Base-by-base conservation (phyloP, 441 rosid species). In the Dalechampia spathulata region DNA sequence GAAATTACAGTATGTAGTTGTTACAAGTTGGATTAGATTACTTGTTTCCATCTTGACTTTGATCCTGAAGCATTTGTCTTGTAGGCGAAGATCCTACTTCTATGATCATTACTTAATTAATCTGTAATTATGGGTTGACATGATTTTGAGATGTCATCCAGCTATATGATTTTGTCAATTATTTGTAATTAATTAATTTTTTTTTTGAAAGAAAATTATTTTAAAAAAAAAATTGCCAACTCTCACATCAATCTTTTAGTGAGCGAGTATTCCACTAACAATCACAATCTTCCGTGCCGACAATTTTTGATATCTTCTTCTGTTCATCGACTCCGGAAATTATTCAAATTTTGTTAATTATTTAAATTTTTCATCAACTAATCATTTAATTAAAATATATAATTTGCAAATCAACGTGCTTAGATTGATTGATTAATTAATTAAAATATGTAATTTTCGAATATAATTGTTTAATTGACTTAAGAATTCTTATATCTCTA, bases 11-110 rank as follows among this genome's bases (percentile, higher is more conserved):
- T 30, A 48, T 49, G 56, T 53, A 38, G 72, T 68, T 43, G 63
- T 57, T 59, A 37, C 43, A 51, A 60, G 34, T 67, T 58, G 62
- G 60, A 64, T 54, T 43, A 63, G 22, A 62, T 8, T 40, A 49
- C 36, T 22, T 38, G 8, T 30, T 47, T 55, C 34, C 25, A 51
- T 53, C 47, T 68, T 57, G 67, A 66, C 75, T 66, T 66, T 47
- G 2, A 19, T 15, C 61, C 26, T 38, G 49, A 52, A 44, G 13
- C 52, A 3, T 39, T 25, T 39, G 43, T 49, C 30, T 7, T 61
- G 19, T 41, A 28, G 61, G 61, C 30, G 53, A 46, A 55, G 37
- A 49, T 22, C 21, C 47, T n/a, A 23, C 2, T 12, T 32, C 23
- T 43, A 20, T 15, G 16, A 28, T 40, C 46, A 20, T 8, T 9